Evolutionary conservation across 352 stramenopile species (phyloP).

Genomic region (Phytophthora brassicae): DNA sequence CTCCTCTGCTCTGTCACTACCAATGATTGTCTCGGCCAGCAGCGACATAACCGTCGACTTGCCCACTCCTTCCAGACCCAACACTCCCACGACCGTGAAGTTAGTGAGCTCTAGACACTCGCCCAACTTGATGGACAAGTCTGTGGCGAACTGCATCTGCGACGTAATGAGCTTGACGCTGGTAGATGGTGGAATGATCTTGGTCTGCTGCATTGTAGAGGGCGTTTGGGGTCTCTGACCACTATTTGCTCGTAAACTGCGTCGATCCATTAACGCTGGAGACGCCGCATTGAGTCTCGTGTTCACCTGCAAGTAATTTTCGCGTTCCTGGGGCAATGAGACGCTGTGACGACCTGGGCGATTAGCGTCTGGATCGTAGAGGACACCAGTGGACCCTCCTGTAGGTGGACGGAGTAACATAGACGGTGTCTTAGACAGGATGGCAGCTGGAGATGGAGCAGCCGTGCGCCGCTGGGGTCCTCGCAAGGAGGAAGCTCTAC

Average conservation of each 20-base stretch:
- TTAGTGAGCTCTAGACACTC: conserved; percentile 67
- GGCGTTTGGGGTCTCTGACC: neutral
- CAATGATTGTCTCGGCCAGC: conserved; percentile 28
- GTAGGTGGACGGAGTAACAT: conserved; percentile 32
- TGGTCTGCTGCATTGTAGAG: conserved; percentile 19
- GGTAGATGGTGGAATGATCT: conserved; percentile 27
- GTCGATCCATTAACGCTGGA: conserved; percentile 8
- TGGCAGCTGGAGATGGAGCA: conserved; percentile 9
- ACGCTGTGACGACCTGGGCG: conserved; percentile 10
- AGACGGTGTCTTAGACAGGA: conserved; percentile 49
- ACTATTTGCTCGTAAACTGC: neutral
- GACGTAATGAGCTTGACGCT: conserved; percentile 61
- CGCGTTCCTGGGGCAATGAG: neutral
- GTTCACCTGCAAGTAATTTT: conserved; percentile 24
- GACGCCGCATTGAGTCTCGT: conserved; percentile 10
- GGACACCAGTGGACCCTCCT: conserved; percentile 16
- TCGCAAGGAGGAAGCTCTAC: conserved; percentile 12
- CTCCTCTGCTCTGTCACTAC: neutral
- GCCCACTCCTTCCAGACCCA: conserved; percentile 69
- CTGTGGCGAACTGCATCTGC: conserved; percentile 63
- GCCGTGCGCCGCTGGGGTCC: conserved; percentile 29
- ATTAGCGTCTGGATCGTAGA: conserved; percentile 27
- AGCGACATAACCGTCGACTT: conserved; percentile 77
- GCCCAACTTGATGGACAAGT: conserved; percentile 53
- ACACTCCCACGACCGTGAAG: conserved; percentile 65